Evolutionary conservation across 148 eudicot genomes (phyloP), one percentile per base, ranked within the genome.

Genomic region (Drosera capensis): DNA sequence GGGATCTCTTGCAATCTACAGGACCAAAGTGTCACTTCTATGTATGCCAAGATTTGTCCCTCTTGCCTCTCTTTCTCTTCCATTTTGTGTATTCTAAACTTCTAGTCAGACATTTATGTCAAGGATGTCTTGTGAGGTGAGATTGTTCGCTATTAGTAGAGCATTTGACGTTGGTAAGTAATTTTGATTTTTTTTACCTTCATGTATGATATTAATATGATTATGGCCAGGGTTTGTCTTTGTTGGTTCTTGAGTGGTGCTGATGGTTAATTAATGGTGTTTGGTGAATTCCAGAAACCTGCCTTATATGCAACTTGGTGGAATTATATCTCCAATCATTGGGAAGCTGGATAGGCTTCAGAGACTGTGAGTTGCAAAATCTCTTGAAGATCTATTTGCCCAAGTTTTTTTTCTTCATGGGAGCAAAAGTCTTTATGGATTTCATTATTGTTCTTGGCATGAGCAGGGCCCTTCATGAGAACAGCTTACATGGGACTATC

Each of bases 381-480:
- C n/a, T n/a, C n/a, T n/a, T n/a, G n/a, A n/a, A n/a, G n/a, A n/a
- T n/a, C n/a, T n/a, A n/a, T n/a, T n/a, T n/a, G 2, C 9, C 38
- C 11, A 34, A 34, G 0, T 34, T 34, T 3, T n/a, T n/a, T n/a
- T n/a, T n/a, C n/a, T n/a, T n/a, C n/a, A n/a, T n/a, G n/a, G n/a
- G n/a, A n/a, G n/a, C n/a, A n/a, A n/a, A n/a, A n/a, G n/a, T n/a
- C n/a, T n/a, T n/a, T n/a, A n/a, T n/a, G n/a, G n/a, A n/a, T n/a
- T n/a, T n/a, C n/a, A n/a, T n/a, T n/a, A n/a, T n/a, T n/a, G n/a
- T 21, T 36, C 39, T 6, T 18, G 8, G 45, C 50, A 48, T 43
- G 11, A 52, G 23, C 64, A 84, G 97, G 67, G 93, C 87, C 62
- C 81, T 90, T 65, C 97, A 90, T 43, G 93, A 78, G 78, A 90